Base-by-base conservation (phyloP, 768 basidiomycete genomes). In the Rhizopogon vulgaris region DNA sequence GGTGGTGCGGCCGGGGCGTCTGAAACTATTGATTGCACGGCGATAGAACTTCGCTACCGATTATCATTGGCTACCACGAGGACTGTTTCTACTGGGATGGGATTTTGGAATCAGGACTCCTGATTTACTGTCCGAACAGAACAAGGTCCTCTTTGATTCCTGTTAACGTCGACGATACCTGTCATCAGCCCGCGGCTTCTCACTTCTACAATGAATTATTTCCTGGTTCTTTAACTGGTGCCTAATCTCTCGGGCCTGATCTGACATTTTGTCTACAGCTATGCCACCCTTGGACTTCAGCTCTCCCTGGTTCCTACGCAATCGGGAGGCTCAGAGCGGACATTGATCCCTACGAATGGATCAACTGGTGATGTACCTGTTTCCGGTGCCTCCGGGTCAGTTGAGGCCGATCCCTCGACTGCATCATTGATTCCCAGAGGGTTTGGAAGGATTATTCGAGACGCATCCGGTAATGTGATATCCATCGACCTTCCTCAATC, bases 401-500 rank as follows among this genome's bases (percentile, higher is more conserved):
- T 30, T 3, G 18, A 36, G 38, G 40, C 65, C 7, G 45, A 51
- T n/a, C 17, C 22, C 42, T 51, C 63, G 32, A 40, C 64, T 32
- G 56, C 60, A 50, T 52, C 64, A 25, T 56, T 63, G 14, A 71
- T 82, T 43, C 82, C 79, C 11, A 80, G 74, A 58, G 87, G 88
- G 1, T 85, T 80, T 63, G 94, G 92, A 28, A 79, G 82, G 62
- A 94, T 97, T 58, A 67, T 92, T 47, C 78, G 92, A 42, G 93
- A 94, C 66, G 82, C 76, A 36, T 72, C 78, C 3, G 94, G 94
- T 27, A 85, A 85, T 56, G 75, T 94, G 37, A 61, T 92, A 18
- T 75, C 80, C 42, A 73, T 94, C 38, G 83, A 90, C 61, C 61
- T 93, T 49, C 69, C 76, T 14, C 79, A 78, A 38, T 77, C 78